phyloP scores from a whole-genome alignment of 2,329 filamentous ascomycete species.

The Ramularia endophylla region DNA sequence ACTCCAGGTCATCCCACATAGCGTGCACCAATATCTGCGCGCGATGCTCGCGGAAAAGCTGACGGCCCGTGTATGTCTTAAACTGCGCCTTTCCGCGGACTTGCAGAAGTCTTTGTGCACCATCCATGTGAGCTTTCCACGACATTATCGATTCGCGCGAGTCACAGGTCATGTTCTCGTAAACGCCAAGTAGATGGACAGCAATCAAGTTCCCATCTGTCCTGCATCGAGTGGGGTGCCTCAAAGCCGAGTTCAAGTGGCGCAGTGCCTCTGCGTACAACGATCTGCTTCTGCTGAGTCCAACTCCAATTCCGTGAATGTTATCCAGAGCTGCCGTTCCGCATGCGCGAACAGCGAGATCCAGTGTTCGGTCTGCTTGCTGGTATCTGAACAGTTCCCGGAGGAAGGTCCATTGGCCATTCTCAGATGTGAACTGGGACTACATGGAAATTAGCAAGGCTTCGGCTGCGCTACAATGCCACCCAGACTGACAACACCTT shows the following conservation, averaged over 20 bases:
- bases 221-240: slow-evolving; percentile 24
- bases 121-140: slow-evolving; percentile 36
- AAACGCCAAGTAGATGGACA: slow-evolving; percentile 33
- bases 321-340: slow-evolving; percentile 29
- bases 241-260: slow-evolving; percentile 29
- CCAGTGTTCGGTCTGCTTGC: slow-evolving; percentile 23
- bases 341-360: slow-evolving; percentile 27
- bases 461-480: too few species aligned
- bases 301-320: slow-evolving; percentile 17
- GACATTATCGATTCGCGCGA: slow-evolving; percentile 27
- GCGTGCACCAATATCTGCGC: slow-evolving; percentile 24
- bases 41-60: slow-evolving; percentile 27
- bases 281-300: slow-evolving; percentile 20
- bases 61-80: slow-evolving; percentile 17
- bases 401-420: slow-evolving; percentile 26
- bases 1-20: slow-evolving; percentile 27
- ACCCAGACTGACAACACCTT: too few species aligned
- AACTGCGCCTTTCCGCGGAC: slow-evolving; percentile 29
- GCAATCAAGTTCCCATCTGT: slow-evolving; percentile 32
- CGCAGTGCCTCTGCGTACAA: slow-evolving; percentile 28
- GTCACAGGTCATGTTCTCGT: slow-evolving; percentile 32
- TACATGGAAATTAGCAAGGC: too few species aligned
- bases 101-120: slow-evolving; percentile 31
- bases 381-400: slow-evolving; percentile 9
- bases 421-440: slow-evolving; percentile 21